Base-by-base conservation (phyloP, 768 basidiomycete genomes). In the Termitomyces sp. region DNA sequence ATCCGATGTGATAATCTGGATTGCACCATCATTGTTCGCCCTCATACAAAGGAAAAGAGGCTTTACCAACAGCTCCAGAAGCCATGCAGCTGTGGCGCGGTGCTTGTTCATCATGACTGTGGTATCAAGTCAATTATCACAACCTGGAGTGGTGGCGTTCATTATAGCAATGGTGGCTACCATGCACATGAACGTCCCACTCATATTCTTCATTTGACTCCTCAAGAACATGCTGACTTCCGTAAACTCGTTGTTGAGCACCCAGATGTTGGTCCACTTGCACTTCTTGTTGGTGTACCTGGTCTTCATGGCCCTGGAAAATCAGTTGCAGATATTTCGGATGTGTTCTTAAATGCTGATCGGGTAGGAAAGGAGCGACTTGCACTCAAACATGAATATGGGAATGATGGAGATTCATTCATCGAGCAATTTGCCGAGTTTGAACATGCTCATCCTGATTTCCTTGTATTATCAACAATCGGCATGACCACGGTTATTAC, bases 401-500 rank as follows among this genome's bases (percentile, higher is more conserved):
- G 52, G 1, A 29, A 7, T 23, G 23, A 31, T 20, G 56, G 53
- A 2, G 61, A 62, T 39, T 20, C 18, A 12, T 66, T 66, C 23
- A 52, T 64, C 56, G 12, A 35, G 0, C 16, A 56, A 23, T 67
- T 60, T 49, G 33, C 57, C 0, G 25, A 51, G 4, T 62, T 67
- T 31, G 35, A 31, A 6, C 15, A 7, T 0, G 39, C 61, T 1
- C 48, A 65, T 53, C 65, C 67, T 0, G 56, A 53, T 3, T 66
- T 70, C 39, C 42, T 69, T 25, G 50, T 69, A 10, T 33, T 44
- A 4, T 52, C 51, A 1, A 47, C 47, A 1, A 3, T 69, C 23
- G 63, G 65, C 0, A 23, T 40, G 2, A 60, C 61, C 0, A 66
- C 65, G 1, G 68, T 72, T 0, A 64, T 72, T 7, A 62, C 59